Percentiles rank a stretch among this genome's conserved stretches.
These are phyloP conservation scores for Ceratobasidium sp. DNA, from an alignment of 1,284 basidiomycete species.

Conservation along the genomic window DNA sequence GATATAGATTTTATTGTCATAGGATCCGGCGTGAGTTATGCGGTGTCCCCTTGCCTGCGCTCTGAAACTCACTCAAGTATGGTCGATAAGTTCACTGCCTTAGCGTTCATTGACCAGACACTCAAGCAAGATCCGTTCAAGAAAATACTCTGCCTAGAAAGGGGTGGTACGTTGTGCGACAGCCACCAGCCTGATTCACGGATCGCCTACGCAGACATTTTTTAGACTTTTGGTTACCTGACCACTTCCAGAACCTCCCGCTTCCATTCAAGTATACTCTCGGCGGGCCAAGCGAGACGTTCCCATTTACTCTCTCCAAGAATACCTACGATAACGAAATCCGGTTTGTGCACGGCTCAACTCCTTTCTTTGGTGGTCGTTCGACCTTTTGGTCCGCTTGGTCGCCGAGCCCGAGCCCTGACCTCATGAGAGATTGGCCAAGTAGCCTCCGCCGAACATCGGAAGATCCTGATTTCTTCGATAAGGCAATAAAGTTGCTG, in stretches of 20 bases:
- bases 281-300: constrained; percentile 49
- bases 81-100: constrained; percentile 49
- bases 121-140: constrained; percentile 51
- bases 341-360: constrained; percentile 49
- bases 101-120: constrained; percentile 53
- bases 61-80: background rate
- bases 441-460: constrained; percentile 30
- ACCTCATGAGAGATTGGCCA: constrained; percentile 48
- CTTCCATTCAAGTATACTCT: constrained; percentile 48
- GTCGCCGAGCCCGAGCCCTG: constrained; percentile 45
- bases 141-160: constrained; percentile 52
- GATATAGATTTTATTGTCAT: constrained; percentile 35
- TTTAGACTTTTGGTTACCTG: constrained; percentile 50
- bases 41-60: background rate
- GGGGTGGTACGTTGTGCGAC: constrained; percentile 48
- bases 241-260: constrained; percentile 50
- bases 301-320: constrained; percentile 48
- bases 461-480: constrained; percentile 42
- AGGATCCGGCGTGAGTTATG: constrained; percentile 26
- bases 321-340: constrained; percentile 47
- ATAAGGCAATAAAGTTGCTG: constrained; percentile 9
- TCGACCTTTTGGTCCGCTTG: constrained; percentile 52
- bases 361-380: constrained; percentile 51
- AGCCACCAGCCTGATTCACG: background rate
- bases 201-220: background rate